Conservation (phyloP, 176 grass and related monocot genomes). For the Dactylis glomerata region DNA sequence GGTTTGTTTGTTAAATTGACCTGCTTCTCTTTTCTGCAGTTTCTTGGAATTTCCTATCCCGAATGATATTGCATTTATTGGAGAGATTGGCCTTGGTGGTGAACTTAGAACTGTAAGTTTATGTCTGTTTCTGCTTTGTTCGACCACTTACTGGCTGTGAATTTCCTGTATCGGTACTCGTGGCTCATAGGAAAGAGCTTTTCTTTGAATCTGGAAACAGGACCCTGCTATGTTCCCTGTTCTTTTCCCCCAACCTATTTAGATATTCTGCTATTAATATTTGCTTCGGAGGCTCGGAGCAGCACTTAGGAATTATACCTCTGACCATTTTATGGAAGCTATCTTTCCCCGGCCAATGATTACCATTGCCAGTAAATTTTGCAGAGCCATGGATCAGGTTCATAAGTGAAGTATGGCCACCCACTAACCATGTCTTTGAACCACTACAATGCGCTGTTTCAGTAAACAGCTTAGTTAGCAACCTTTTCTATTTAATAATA, state of each 20-base stretch:
- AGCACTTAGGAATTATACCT: neutral
- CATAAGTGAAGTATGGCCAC: neutral
- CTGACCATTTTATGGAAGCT: neutral
- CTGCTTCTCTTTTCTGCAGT: conserved; percentile 49
- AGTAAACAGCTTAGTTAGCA: neutral
- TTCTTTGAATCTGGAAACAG: neutral
- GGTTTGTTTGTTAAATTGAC: neutral
- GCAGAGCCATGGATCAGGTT: neutral
- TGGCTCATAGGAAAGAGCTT: neutral
- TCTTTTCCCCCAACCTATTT: neutral
- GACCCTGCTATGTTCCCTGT: neutral
- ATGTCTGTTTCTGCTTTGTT: conserved; percentile 14
- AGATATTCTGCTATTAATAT: neutral
- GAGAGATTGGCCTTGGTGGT: conserved; percentile 84
- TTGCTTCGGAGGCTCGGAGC: neutral
- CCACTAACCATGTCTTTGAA: neutral
- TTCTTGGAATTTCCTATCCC: conserved; percentile 90
- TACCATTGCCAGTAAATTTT: neutral
- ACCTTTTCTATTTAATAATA: neutral
- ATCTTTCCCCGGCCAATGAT: conserved; percentile 4
- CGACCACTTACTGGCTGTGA: neutral
- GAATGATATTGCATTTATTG: conserved; percentile 92
- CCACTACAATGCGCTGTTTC: neutral
- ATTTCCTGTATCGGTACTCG: conserved; percentile 15
- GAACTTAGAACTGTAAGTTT: conserved; percentile 81